phyloP scores from a whole-genome alignment of 1,284 basidiomycete genomes.

The Dichomitus squalens region DNA sequence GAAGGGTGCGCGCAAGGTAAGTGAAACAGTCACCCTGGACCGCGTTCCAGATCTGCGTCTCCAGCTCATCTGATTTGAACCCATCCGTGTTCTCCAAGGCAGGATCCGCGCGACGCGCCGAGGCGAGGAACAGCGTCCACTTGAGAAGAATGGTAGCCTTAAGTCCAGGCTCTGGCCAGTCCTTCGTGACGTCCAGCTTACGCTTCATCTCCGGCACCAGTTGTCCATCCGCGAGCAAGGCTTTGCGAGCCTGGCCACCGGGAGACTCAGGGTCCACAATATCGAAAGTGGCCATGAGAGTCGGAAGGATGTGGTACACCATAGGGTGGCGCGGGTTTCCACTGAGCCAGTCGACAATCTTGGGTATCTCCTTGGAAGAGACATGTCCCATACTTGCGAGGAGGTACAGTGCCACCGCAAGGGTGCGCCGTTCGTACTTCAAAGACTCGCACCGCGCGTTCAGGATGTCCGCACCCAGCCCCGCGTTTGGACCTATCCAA shows the following conservation, averaged over 20 bases:
- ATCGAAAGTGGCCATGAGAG: slow-evolving; percentile 72
- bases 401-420: slow-evolving; percentile 63
- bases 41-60: slow-evolving; percentile 80
- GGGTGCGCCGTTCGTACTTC: slow-evolving; percentile 68
- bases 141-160: slow-evolving; percentile 80
- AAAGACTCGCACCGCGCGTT: slow-evolving; percentile 70
- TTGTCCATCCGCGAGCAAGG: slow-evolving; percentile 46
- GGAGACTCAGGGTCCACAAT: slow-evolving; percentile 56
- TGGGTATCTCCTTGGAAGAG: slow-evolving; percentile 57
- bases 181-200: slow-evolving; percentile 50
- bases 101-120: slow-evolving; percentile 70
- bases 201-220: slow-evolving; percentile 58
- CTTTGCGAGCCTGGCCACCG: slow-evolving; percentile 46
- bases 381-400: slow-evolving; percentile 68
- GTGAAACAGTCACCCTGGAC: slow-evolving; percentile 84
- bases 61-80: slow-evolving; percentile 79
- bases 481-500: slow-evolving; percentile 9
- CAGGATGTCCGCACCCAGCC: slow-evolving; percentile 66
- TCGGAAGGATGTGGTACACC: slow-evolving; percentile 71
- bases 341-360: slow-evolving; percentile 68
- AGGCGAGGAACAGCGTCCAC: slow-evolving; percentile 86
- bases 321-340: slow-evolving; percentile 64
- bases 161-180: slow-evolving; percentile 76
- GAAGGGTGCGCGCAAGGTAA: slow-evolving; percentile 64
- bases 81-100: slow-evolving; percentile 65